phyloP scores from a whole-genome alignment of 2,329 filamentous ascomycete genomes.

The Hypomyces perniciosus region DNA sequence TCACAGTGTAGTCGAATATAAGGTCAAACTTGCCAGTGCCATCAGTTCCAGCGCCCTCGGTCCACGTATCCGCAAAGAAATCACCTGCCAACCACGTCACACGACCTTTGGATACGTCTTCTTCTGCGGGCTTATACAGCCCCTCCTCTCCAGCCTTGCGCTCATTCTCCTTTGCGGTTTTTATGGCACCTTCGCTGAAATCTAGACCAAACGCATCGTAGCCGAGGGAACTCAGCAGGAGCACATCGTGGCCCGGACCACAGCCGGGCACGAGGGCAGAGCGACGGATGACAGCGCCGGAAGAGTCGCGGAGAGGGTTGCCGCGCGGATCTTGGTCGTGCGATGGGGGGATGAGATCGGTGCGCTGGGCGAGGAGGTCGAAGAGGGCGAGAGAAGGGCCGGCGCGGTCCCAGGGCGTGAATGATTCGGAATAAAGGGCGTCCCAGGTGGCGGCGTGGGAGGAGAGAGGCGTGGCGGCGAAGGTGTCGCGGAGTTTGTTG shows the following conservation, averaged over 20 bases:
- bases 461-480: slow-evolving; percentile 27
- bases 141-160: slow-evolving; percentile 32
- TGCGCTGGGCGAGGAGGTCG: slow-evolving; percentile 43
- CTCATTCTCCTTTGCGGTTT: slow-evolving; percentile 41
- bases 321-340: slow-evolving; percentile 29
- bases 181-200: slow-evolving; percentile 44
- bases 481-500: slow-evolving; percentile 28
- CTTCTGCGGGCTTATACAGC: slow-evolving; percentile 36
- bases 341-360: slow-evolving; percentile 37
- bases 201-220: slow-evolving; percentile 76
- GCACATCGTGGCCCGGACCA: slow-evolving; percentile 74
- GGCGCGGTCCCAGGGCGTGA: slow-evolving; percentile 52
- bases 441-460: slow-evolving; percentile 40
- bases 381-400: slow-evolving; percentile 47
- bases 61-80: slow-evolving; percentile 60
- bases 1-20: slow-evolving; percentile 58
- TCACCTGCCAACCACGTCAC: slow-evolving; percentile 56
- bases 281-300: slow-evolving; percentile 20
- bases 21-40: slow-evolving; percentile 54
- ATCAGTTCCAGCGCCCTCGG: slow-evolving; percentile 34
- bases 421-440: slow-evolving; percentile 39
- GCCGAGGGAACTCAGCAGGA: slow-evolving; percentile 66
- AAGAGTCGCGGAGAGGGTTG: slow-evolving; percentile 19
- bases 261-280: slow-evolving; percentile 72
- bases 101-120: slow-evolving; percentile 40